Evolutionary conservation across 2,329 filamentous ascomycete genomes (phyloP).

Genomic region (Aspergillus cejpii): DNA sequence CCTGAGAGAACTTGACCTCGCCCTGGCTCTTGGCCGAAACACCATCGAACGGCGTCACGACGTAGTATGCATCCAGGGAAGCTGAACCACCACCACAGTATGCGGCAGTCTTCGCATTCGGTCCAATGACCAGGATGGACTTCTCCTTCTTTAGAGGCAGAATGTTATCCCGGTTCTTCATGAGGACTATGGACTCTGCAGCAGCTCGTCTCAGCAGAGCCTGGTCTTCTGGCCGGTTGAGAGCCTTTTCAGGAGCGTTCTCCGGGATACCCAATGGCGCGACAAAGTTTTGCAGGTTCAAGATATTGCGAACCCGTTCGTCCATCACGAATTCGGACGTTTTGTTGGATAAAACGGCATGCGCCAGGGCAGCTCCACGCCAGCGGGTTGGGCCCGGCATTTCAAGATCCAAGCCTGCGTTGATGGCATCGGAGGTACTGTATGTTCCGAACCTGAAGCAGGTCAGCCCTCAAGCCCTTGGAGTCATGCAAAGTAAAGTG

Average conservation of each 20-base stretch:
- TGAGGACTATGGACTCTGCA: constrained; percentile 62
- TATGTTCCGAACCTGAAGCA: constrained; percentile 41
- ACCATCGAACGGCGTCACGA: constrained; percentile 41
- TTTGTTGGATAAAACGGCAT: constrained; percentile 51
- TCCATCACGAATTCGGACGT: constrained; percentile 51
- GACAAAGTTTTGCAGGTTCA: constrained; percentile 55
- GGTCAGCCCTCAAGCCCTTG: background rate
- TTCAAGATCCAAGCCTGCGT: constrained; percentile 43
- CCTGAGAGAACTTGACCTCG: constrained; percentile 49
- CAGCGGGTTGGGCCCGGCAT: constrained; percentile 44
- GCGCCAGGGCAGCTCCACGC: constrained; percentile 36
- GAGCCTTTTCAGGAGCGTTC: constrained; percentile 48
- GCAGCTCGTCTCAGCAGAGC: constrained; percentile 59
- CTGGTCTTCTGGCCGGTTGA: constrained; percentile 57
- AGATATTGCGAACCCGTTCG: constrained; percentile 51
- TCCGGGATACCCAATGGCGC: constrained; percentile 51
- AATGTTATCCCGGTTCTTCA: constrained; percentile 62
- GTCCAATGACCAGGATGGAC: constrained; percentile 49
- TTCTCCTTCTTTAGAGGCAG: constrained; percentile 51
- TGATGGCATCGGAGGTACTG: constrained; percentile 40
- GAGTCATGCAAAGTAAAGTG: background rate
- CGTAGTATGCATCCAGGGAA: constrained; percentile 44
- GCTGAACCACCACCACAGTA: constrained; percentile 61
- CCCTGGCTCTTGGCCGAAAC: constrained; percentile 33
- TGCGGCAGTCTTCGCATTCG: constrained; percentile 45